A percentile compares a stretch with the other conserved stretches of the same genome.
phyloP scores from a whole-genome alignment of 345 rosid genomes.

The Populus euphratica region DNA sequence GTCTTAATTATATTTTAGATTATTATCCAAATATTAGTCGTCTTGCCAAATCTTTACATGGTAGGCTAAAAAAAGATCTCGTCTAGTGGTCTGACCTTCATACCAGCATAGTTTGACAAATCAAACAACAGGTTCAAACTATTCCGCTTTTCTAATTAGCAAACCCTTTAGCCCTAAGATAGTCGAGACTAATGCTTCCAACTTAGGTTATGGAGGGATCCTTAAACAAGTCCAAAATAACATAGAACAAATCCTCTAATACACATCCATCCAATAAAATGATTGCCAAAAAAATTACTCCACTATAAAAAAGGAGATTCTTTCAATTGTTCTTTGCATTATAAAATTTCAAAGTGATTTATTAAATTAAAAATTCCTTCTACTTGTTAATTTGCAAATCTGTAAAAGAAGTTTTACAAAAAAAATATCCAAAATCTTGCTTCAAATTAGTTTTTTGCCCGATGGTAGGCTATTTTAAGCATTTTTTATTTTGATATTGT shows the following conservation, averaged over 20 bases:
- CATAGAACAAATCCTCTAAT: rapidly evolving
- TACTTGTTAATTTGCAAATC: no score
- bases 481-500: background rate
- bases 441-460: no score
- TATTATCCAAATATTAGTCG: rapidly evolving
- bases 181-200: rapidly evolving
- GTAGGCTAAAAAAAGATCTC: rapidly evolving
- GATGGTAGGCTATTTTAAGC: no score
- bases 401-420: no score
- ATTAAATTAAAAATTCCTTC: no score
- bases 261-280: no score
- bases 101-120: rapidly evolving
- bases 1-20: rapidly evolving
- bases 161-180: rapidly evolving
- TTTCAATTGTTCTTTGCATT: no score
- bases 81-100: rapidly evolving
- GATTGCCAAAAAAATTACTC: no score
- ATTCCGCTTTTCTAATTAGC: background rate
- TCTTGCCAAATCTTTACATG: no score
- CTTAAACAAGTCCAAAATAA: rapidly evolving
- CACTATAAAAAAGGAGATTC: no score
- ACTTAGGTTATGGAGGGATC: background rate
- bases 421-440: no score
- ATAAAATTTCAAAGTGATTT: no score
- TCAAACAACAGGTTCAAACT: rapidly evolving